These are phyloP conservation scores for Akanthomyces lecanii DNA, from an alignment of 2,329 filamentous ascomycete species.

Conservation along the genomic window DNA sequence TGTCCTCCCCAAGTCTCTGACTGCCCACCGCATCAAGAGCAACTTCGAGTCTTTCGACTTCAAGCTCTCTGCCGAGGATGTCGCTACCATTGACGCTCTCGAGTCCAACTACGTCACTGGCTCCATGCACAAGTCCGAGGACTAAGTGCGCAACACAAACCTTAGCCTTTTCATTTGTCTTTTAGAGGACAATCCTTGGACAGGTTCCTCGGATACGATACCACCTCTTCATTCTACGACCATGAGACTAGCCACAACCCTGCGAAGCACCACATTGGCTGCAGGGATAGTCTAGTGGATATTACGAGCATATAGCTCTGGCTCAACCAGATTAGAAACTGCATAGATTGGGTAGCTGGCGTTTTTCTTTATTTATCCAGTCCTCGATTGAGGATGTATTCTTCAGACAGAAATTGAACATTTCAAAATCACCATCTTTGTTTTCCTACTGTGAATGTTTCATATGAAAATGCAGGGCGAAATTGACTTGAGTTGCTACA, in stretches of 20 bases:
- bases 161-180: neutral
- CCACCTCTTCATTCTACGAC: constrained; percentile 16
- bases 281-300: constrained; percentile 8
- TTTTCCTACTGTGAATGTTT: too few relatives aligned
- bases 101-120: constrained; percentile 71
- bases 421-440: neutral
- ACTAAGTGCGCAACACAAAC: constrained; percentile 26
- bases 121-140: constrained; percentile 37
- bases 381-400: neutral
- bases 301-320: constrained; percentile 12
- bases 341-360: constrained; percentile 17
- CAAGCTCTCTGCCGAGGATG: constrained; percentile 55
- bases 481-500: too few relatives aligned
- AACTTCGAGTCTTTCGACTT: constrained; percentile 63
- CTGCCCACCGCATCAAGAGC: constrained; percentile 57
- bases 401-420: neutral
- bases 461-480: too few relatives aligned
- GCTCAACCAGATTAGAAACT: constrained; percentile 16
- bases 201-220: constrained; percentile 13
- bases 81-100: constrained; percentile 58
- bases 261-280: neutral
- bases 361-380: constrained; percentile 9
- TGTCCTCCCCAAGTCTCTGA: constrained; percentile 69
- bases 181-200: constrained; percentile 16
- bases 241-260: constrained; percentile 2